Conservation (phyloP, 2,329 filamentous ascomycete genomes). For the Colletotrichum sp. region DNA sequence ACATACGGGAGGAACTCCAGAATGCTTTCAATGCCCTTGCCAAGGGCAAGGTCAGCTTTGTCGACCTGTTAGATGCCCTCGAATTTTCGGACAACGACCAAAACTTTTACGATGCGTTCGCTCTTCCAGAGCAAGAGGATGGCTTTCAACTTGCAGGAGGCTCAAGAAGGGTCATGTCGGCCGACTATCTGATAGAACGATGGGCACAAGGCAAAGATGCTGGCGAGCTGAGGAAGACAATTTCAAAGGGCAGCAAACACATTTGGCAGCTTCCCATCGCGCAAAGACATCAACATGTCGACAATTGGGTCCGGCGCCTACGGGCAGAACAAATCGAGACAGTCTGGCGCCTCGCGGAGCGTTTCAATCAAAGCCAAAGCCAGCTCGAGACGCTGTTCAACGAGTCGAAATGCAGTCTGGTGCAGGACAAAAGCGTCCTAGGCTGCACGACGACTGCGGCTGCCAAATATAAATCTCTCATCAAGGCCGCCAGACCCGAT, state of each 20-base stretch:
- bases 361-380: conserved; percentile 46
- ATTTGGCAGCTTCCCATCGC: conserved; percentile 57
- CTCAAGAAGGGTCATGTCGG: conserved; percentile 45
- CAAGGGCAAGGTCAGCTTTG: neutral
- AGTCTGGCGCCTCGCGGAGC: conserved; percentile 40
- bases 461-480: conserved; percentile 61
- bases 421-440: conserved; percentile 65
- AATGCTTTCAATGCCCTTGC: conserved; percentile 22
- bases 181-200: conserved; percentile 54
- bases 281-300: conserved; percentile 15
- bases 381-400: conserved; percentile 47
- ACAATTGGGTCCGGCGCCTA: conserved; percentile 49
- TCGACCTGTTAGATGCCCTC: conserved; percentile 44
- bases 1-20: conserved; percentile 32
- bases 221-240: neutral
- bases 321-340: conserved; percentile 53
- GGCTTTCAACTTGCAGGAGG: conserved; percentile 52
- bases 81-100: conserved; percentile 58
- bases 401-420: conserved; percentile 43
- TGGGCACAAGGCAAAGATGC: conserved; percentile 45
- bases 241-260: conserved; percentile 26
- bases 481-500: conserved; percentile 60
- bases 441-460: conserved; percentile 75
- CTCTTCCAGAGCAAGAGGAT: conserved; percentile 46
- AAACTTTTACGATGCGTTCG: conserved; percentile 62